Percentiles rank a stretch among this genome's conserved stretches.
Conservation (phyloP, 2,329 filamentous ascomycete species). For the Aspergillus persii region DNA sequence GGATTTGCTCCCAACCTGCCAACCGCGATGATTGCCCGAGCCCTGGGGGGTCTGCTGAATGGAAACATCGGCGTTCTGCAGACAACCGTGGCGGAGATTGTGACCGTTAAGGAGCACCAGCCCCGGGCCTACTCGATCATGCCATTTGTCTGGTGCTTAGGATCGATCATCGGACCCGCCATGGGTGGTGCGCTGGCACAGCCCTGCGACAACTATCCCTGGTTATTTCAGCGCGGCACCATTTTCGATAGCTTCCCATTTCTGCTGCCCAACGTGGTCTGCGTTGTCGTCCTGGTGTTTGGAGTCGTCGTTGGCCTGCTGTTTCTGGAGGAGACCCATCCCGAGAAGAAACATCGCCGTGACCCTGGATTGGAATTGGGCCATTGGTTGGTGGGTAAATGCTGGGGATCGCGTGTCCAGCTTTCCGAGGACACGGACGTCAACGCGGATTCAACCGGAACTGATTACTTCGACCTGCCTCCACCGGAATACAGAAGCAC, state of each 20-base stretch:
- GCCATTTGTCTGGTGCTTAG: slow-evolving; percentile 97
- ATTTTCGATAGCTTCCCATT: slow-evolving; percentile 88
- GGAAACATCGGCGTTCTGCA: slow-evolving; percentile 95
- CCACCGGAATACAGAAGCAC: slow-evolving; percentile 67
- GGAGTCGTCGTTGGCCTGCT: slow-evolving; percentile 77
- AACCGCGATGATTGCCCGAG: slow-evolving; percentile 80
- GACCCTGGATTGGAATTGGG: slow-evolving; percentile 78
- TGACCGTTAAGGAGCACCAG: slow-evolving; percentile 90
- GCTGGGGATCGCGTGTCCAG: slow-evolving; percentile 28
- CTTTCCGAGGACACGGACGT: slow-evolving; percentile 29
- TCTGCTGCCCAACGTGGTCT: slow-evolving; percentile 87
- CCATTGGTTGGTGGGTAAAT: slow-evolving; percentile 58
- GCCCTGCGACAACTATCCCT: slow-evolving; percentile 79
- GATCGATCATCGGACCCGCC: slow-evolving; percentile 89
- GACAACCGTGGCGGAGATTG: slow-evolving; percentile 90
- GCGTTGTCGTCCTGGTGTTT: slow-evolving; percentile 71
- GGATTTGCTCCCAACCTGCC: slow-evolving; percentile 82
- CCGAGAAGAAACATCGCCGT: slow-evolving; percentile 70
- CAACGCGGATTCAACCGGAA: slow-evolving; percentile 50
- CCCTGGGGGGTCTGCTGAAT: slow-evolving; percentile 86
- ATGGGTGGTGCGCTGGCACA: slow-evolving; percentile 87
- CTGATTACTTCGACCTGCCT: slow-evolving; percentile 55
- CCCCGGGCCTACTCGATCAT: slow-evolving; percentile 94
- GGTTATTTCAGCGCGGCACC: slow-evolving; percentile 66
- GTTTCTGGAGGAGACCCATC: slow-evolving; percentile 92